Conservation (phyloP, 192 early-diverging fungal genomes). For the Haplosporangium gracile region DNA sequence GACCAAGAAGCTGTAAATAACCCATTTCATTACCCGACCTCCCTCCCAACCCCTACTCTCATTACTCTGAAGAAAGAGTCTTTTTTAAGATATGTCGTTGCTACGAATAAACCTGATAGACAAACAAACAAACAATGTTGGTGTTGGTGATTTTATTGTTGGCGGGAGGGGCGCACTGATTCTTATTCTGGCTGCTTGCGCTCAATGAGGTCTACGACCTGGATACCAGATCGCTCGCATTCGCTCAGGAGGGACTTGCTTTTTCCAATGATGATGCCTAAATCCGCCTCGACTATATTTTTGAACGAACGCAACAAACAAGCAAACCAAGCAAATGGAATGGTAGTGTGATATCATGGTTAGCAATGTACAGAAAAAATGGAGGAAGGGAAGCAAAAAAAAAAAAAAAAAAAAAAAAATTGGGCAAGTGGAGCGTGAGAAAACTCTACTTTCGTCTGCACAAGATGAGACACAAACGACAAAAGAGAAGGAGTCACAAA, state of each 20-base stretch:
- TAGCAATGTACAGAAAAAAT: neutral
- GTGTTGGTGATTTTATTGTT: neutral
- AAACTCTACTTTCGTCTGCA: neutral
- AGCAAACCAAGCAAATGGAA: neutral
- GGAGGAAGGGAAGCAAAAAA: neutral
- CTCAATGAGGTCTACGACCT: conserved; percentile 34
- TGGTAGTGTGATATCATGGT: neutral
- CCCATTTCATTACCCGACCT: neutral
- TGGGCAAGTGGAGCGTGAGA: conserved; percentile 1
- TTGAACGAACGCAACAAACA: neutral
- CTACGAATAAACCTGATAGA: conserved; percentile 9
- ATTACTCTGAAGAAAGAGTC: neutral
- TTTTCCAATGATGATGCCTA: conserved; percentile 47
- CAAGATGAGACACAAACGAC: neutral
- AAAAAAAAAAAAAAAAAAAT: conserved; percentile 8
- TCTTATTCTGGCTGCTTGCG: neutral
- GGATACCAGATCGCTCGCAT: conserved; percentile 39
- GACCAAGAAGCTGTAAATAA: conserved; percentile 84
- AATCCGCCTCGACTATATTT: conserved; percentile 47
- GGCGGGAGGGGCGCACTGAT: neutral
- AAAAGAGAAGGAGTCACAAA: neutral
- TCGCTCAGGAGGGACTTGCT: conserved; percentile 41
- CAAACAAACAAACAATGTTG: neutral
- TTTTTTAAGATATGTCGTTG: neutral
- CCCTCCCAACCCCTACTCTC: neutral